Evolutionary conservation across 257 asterid genomes (phyloP).

Genomic region (Penstemon newberryi): DNA sequence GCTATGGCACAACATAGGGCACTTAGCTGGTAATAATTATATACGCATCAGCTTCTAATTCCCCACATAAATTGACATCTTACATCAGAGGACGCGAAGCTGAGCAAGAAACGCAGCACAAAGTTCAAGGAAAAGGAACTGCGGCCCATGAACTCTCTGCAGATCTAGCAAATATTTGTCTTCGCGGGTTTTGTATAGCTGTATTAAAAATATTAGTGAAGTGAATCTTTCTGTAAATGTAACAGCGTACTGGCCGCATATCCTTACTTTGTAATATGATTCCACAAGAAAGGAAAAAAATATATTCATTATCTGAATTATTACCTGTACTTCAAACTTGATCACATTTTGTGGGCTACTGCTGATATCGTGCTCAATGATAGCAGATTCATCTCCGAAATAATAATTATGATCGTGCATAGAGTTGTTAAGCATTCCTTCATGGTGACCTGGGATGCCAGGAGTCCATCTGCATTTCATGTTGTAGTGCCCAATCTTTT

Average conservation of each 20-base stretch:
- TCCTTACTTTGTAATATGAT: constrained; percentile 1
- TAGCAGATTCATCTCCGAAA: constrained; percentile 58
- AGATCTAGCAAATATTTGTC: constrained; percentile 91
- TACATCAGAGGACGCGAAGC: constrained; percentile 74
- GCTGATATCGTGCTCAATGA: constrained; percentile 54
- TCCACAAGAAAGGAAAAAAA: neutral
- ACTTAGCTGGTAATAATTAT: constrained; percentile 35
- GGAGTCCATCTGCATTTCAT: constrained; percentile 80
- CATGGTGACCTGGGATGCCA: constrained; percentile 43
- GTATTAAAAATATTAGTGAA: constrained; percentile 21
- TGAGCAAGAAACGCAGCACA: constrained; percentile 93
- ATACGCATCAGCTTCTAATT: constrained; percentile 40
- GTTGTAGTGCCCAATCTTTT: constrained; percentile 73
- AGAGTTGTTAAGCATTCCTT: constrained; percentile 41
- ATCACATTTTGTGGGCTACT: constrained; percentile 49
- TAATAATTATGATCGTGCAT: constrained; percentile 47
- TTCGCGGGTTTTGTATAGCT: constrained; percentile 94
- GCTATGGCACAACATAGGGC: constrained; percentile 35
- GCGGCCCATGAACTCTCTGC: constrained; percentile 92
- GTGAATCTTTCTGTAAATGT: neutral
- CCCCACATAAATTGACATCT: constrained; percentile 23
- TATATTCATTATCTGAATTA: neutral
- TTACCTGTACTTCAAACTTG: constrained; percentile 97
- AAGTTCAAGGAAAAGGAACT: constrained; percentile 82
- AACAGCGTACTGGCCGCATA: neutral